Evolutionary conservation across 1,139 yeast species (phyloP).

Genomic region (Petasospora fabianii): DNA sequence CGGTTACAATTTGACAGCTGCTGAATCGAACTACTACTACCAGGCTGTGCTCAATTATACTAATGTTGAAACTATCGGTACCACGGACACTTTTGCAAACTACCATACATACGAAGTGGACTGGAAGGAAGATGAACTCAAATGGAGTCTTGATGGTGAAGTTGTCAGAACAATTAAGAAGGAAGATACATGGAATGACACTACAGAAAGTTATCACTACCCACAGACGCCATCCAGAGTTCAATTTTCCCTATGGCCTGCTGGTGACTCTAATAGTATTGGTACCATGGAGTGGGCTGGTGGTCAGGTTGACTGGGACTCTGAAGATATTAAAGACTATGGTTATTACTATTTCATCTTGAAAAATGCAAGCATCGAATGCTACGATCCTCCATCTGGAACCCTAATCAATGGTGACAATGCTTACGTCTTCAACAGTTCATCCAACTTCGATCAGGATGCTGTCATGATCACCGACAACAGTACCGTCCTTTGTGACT

Average conservation of each 20-base stretch:
- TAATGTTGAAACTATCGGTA: constrained; percentile 47
- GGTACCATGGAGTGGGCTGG: constrained; percentile 97
- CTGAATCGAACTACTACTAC: constrained; percentile 76
- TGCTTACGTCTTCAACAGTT: constrained; percentile 56
- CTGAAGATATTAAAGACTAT: constrained; percentile 62
- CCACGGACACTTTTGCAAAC: constrained; percentile 54
- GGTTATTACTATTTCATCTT: constrained; percentile 77
- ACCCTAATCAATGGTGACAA: constrained; percentile 43
- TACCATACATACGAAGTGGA: constrained; percentile 79
- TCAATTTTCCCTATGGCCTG: constrained; percentile 92
- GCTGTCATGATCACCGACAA: constrained; percentile 58
- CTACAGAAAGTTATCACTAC: constrained; percentile 53
- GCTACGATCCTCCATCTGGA: constrained; percentile 67
- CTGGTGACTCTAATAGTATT: constrained; percentile 60
- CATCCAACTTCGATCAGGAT: constrained; percentile 40
- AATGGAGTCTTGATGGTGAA: constrained; percentile 74
- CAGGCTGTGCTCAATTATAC: constrained; percentile 70
- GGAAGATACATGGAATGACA: constrained; percentile 64
- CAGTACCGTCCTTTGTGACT: constrained; percentile 54
- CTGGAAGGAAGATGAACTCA: constrained; percentile 71
- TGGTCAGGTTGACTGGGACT: constrained; percentile 80
- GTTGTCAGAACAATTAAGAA: constrained; percentile 63
- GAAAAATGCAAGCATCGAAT: constrained; percentile 54
- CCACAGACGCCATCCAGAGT: constrained; percentile 93
- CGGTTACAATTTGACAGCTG: constrained; percentile 63